phyloP scores from a whole-genome alignment of 345 rosid genomes.

The Isatis tinctoria region DNA sequence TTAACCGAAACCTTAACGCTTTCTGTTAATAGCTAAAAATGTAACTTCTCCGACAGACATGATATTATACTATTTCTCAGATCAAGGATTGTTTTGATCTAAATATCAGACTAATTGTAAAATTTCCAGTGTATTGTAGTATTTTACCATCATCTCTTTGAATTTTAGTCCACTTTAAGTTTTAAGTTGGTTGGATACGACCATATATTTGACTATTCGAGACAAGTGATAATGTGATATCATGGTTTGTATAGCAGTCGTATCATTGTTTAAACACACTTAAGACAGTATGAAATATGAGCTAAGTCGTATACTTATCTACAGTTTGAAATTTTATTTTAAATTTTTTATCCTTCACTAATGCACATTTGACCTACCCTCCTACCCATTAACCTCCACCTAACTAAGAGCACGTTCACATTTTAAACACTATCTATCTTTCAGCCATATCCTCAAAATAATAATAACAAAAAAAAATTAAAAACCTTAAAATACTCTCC shows the following conservation, averaged over 20 bases:
- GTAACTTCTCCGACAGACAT: not conserved
- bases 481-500: not conserved
- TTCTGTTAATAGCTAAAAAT: not conserved
- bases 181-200: not conserved
- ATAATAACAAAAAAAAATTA: not conserved
- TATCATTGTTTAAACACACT: no score
- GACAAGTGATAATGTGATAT: not conserved
- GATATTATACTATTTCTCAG: no score
- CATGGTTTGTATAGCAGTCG: no score
- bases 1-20: not conserved
- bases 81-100: not conserved
- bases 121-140: not conserved
- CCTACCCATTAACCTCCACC: slow-evolving; percentile 21
- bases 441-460: not conserved
- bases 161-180: not conserved
- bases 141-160: not conserved
- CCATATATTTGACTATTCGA: not conserved
- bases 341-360: not conserved
- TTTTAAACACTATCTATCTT: slow-evolving; percentile 18
- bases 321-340: no score
- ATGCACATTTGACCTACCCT: slow-evolving; percentile 10
- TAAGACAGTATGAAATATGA: no score
- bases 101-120: not conserved
- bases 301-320: no score
- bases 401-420: slow-evolving; percentile 24